phyloP scores from a whole-genome alignment of 1,139 yeast species.

The Nadsonia commutata region DNA sequence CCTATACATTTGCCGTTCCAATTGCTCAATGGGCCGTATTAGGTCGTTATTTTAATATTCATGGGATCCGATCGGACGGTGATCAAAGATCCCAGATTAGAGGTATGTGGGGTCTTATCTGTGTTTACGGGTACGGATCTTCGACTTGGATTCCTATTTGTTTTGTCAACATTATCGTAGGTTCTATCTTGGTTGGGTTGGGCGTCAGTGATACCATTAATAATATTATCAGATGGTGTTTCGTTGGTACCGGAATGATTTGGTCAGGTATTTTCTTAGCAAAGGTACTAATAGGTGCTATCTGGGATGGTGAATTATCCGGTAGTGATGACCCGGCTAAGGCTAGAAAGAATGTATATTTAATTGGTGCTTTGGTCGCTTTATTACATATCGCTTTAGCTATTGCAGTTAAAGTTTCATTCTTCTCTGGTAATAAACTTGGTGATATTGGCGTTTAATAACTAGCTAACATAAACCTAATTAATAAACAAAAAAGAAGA shows the following conservation, averaged over 20 bases:
- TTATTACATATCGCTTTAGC: constrained; percentile 25
- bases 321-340: constrained; percentile 11
- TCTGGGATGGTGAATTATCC: not conserved
- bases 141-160: constrained; percentile 72
- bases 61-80: constrained; percentile 4
- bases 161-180: constrained; percentile 31
- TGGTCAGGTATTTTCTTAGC: constrained; percentile 25
- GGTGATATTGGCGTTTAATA: not conserved
- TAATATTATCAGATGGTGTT: constrained; percentile 24
- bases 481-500: too few species aligned
- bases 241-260: constrained; percentile 24
- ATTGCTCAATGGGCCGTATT: constrained; percentile 31
- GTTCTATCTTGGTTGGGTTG: constrained; percentile 16
- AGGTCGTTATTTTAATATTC: constrained; percentile 28
- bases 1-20: constrained; percentile 58
- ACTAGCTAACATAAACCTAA: not conserved
- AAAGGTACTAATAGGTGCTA: constrained; percentile 12
- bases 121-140: constrained; percentile 69
- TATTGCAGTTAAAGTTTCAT: constrained; percentile 24
- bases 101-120: constrained; percentile 30
- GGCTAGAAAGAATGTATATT: constrained; percentile 18
- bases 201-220: not conserved
- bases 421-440: constrained; percentile 18
- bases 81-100: constrained; percentile 17
- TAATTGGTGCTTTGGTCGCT: constrained; percentile 20